Evolutionary conservation across 768 basidiomycete genomes (phyloP).

Genomic region (Boletus patriciae): DNA sequence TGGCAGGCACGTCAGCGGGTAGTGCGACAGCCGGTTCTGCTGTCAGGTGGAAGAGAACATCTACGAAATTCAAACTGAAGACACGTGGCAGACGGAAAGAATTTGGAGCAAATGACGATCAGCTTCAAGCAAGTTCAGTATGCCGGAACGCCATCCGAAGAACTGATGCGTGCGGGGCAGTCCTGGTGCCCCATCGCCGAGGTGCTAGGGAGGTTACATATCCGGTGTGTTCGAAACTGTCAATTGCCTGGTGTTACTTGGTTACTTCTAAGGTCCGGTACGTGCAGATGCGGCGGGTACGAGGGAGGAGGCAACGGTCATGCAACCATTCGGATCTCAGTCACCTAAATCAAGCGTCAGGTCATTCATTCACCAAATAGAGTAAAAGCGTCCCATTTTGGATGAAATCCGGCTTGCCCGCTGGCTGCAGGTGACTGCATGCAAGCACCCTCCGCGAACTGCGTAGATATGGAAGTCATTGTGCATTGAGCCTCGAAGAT

Average conservation of each 20-base stretch:
- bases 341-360: neutral
- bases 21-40: neutral
- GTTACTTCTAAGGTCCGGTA: neutral
- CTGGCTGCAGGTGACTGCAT: neutral
- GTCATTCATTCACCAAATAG: slow-evolving; percentile 8
- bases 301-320: neutral
- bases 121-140: neutral
- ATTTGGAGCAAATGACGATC: neutral
- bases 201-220: slow-evolving; percentile 2
- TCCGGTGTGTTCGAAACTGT: neutral
- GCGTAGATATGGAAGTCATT: slow-evolving; percentile 7
- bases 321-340: slow-evolving; percentile 17
- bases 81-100: neutral
- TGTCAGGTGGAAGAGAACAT: slow-evolving; percentile 1
- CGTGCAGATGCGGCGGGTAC: neutral
- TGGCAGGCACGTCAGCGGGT: slow-evolving; percentile 3
- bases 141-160: slow-evolving; percentile 4
- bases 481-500: neutral
- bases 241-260: slow-evolving; percentile 2
- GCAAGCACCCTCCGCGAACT: neutral
- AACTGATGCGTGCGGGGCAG: neutral
- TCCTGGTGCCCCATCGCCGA: neutral
- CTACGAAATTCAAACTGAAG: slow-evolving; percentile 11
- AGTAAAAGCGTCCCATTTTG: neutral
- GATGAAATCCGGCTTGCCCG: neutral